Evolutionary conservation across 768 basidiomycete genomes (phyloP), one percentile per base, ranked within the genome.

Genomic region (Boletus vermiculosoides): DNA sequence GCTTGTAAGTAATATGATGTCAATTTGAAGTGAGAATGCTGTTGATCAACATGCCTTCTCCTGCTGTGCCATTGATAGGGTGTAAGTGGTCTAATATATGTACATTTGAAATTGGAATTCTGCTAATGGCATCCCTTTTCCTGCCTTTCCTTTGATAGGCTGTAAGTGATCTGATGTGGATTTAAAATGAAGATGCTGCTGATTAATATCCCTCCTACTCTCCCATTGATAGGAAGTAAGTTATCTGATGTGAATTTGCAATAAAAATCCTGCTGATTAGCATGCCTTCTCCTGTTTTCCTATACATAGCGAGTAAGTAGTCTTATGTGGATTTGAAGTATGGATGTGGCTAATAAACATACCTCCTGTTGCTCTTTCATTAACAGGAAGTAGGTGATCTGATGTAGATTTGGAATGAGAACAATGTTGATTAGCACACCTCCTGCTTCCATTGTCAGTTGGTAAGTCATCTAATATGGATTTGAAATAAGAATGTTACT

Each of bases 271-370:
- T 37, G 16, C 16, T 37, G 0, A 37, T 34, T 2, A 34, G 3
- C 13, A 13, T 34, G 5, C 2, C 33, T 10, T 5, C 9, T 10
- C 2, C 9, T 30, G 9, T 9, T 31, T 11, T 31, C 5, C 5
- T 5, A 34, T 15, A 15, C 1, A 34, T 34, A 34, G 34, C 2
- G 4, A 5, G 34, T 34, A 34, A 34, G 34, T 15, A 0, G 1
- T 13, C 13, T 34, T 5, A 34, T 7, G 6, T 28, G 4, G 28
- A 7, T 28, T 7, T 34, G 34, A 30, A 2, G 9, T 30, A 3
- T 0, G 0, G 18, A 16, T n/a, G 5, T 0, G 9, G n/a, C 10
- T n/a, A 3, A 40, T 40, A 0, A 40, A 1, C 11, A 11, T 40
- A 4, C 11, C 18, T 40, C 5, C 2, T 20, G 0, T 7, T 20